These are phyloP conservation scores for Blumeria graminis DNA, from an alignment of 2,329 filamentous ascomycete species.

Conservation along the genomic window DNA sequence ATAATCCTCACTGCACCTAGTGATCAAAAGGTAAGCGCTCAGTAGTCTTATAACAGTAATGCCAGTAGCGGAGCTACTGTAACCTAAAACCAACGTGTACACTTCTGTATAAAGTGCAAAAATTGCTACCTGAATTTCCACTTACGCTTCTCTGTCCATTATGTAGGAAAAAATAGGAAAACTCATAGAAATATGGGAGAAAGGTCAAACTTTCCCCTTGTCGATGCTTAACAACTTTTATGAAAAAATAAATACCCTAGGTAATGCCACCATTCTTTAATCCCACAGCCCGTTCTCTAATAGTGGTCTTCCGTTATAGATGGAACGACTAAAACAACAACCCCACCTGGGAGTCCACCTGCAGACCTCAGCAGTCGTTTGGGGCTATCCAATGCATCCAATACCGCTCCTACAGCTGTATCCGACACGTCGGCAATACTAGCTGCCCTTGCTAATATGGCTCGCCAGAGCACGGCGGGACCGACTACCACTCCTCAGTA, in stretches of 20 bases:
- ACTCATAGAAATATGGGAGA: conserved; percentile 94
- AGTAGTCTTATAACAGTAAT: conserved; percentile 5
- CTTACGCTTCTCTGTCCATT: conserved; percentile 23
- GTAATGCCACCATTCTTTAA: conserved; percentile 28
- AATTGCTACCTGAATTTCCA: conserved; percentile 12
- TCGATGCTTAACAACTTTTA: conserved; percentile 64
- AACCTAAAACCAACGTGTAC: conserved; percentile 6
- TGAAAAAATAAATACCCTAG: conserved; percentile 45
- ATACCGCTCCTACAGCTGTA: conserved; percentile 18
- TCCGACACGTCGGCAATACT: conserved; percentile 42
- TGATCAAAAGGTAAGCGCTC: conserved; percentile 66
- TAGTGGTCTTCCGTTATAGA: conserved; percentile 22
- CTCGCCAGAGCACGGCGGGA: conserved; percentile 40
- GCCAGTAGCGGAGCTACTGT: conserved; percentile 9
- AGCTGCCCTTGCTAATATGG: conserved; percentile 58
- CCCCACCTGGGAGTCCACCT: conserved; percentile 35
- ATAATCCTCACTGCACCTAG: conserved; percentile 69
- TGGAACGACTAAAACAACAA: conserved; percentile 25
- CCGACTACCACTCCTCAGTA: conserved; percentile 11
- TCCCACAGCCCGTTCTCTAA: conserved; percentile 17
- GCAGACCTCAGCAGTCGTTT: conserved; percentile 18
- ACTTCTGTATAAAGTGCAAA: conserved; percentile 3
- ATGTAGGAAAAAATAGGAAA: conserved; percentile 88
- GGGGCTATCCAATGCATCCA: conserved; percentile 13
- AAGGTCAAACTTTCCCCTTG: conserved; percentile 69